phyloP scores from a whole-genome alignment of 495 filamentous ascomycete genomes.

The Terfezia boudieri region DNA sequence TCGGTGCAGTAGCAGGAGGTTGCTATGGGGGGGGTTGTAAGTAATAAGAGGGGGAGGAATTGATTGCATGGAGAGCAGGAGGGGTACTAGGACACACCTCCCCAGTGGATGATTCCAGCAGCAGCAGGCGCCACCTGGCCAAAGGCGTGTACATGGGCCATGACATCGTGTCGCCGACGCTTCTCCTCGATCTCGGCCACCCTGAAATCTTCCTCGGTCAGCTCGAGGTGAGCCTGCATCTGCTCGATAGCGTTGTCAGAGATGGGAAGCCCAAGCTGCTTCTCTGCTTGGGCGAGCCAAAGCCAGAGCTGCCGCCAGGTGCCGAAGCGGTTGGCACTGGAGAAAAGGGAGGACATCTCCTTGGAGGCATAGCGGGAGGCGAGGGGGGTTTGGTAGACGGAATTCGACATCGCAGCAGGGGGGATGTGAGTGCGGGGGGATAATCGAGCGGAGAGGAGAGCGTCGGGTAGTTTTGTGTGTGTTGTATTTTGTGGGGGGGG shows the following conservation, averaged over 20 bases:
- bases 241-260: conserved; percentile 47
- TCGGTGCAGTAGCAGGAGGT: conserved; percentile 50
- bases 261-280: conserved; percentile 43
- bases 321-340: conserved; percentile 41
- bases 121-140: conserved; percentile 55
- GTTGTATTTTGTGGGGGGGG: neutral
- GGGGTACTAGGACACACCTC: conserved; percentile 25
- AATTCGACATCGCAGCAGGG: conserved; percentile 36
- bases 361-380: conserved; percentile 50
- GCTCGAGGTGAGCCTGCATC: conserved; percentile 46
- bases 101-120: conserved; percentile 72
- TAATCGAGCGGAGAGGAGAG: neutral
- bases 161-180: conserved; percentile 33
- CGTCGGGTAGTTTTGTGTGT: neutral
- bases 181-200: conserved; percentile 62
- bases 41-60: conserved; percentile 4
- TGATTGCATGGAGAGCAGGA: conserved; percentile 5
- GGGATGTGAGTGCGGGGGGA: neutral
- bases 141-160: conserved; percentile 49
- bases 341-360: conserved; percentile 44
- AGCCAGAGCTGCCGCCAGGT: conserved; percentile 70
- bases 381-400: conserved; percentile 51
- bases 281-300: conserved; percentile 62
- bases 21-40: conserved; percentile 16
- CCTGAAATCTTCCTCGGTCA: conserved; percentile 62